phyloP scores from a whole-genome alignment of 306 rosid genomes.

The Trifolium dubium region DNA sequence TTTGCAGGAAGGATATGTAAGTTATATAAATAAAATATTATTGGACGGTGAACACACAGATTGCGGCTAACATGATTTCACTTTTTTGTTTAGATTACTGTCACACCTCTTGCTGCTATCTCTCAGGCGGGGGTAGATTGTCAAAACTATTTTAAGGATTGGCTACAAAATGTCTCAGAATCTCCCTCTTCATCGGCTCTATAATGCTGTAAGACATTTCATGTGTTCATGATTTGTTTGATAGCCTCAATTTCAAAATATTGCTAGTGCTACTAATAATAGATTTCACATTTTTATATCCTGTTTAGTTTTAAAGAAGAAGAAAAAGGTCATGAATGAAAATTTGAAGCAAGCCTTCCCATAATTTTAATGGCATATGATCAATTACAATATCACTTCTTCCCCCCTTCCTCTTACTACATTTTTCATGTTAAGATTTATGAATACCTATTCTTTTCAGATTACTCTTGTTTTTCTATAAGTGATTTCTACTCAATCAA shows the following conservation, averaged over 20 bases:
- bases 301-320: background rate
- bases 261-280: background rate
- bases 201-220: conserved; percentile 49
- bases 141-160: conserved; percentile 48
- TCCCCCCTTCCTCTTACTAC: background rate
- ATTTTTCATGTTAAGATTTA: conserved; percentile 1
- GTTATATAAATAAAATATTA: background rate
- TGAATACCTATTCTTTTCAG: conserved; percentile 30
- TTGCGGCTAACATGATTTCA: conserved; percentile 7
- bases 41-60: background rate
- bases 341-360: background rate
- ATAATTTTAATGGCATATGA: background rate
- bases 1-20: conserved; percentile 32
- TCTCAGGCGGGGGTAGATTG: conserved; percentile 15
- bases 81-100: conserved; percentile 20
- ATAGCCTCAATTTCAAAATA: conserved; percentile 18
- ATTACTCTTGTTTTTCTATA: conserved; percentile 23
- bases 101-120: conserved; percentile 32
- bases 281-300: background rate
- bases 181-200: conserved; percentile 60
- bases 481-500: conserved; percentile 13
- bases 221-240: conserved; percentile 31
- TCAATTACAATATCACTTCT: conserved; percentile 6
- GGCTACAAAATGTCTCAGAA: conserved; percentile 70
- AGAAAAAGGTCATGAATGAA: background rate